Percentiles rank a stretch among this genome's conserved stretches.
Conservation (phyloP, 2,329 filamentous ascomycete genomes). For the Aspergillus sp. region DNA sequence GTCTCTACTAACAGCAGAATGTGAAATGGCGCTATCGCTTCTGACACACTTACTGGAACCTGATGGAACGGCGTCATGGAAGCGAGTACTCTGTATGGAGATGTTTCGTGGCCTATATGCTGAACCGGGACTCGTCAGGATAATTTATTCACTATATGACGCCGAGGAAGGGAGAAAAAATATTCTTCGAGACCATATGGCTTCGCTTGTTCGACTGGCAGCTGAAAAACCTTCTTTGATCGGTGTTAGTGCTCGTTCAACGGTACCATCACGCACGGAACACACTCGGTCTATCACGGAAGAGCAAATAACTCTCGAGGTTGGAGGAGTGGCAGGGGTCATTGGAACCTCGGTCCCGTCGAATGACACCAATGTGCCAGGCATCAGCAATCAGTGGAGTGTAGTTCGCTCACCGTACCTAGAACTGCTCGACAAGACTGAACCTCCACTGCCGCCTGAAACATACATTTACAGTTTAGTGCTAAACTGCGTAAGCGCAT, state of each 20-base stretch:
- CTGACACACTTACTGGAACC: conserved; percentile 86
- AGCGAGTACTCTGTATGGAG: conserved; percentile 85
- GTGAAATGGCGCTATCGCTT: conserved; percentile 77
- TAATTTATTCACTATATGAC: conserved; percentile 81
- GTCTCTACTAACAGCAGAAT: conserved; percentile 71
- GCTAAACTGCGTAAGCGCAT: conserved; percentile 80
- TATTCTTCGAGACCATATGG: conserved; percentile 78
- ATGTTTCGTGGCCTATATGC: conserved; percentile 83
- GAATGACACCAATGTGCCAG: conserved; percentile 65
- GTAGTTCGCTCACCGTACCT: conserved; percentile 82
- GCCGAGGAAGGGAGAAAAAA: conserved; percentile 68
- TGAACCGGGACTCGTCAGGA: conserved; percentile 73
- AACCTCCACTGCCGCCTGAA: conserved; percentile 78
- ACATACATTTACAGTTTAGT: conserved; percentile 92
- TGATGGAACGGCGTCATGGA: conserved; percentile 77
- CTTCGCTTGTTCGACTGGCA: conserved; percentile 86
- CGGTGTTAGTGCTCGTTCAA: conserved; percentile 84
- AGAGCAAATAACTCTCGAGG: conserved; percentile 86
- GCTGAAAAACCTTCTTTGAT: conserved; percentile 89
- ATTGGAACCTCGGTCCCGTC: conserved; percentile 71
- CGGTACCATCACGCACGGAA: conserved; percentile 67
- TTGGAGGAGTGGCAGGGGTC: conserved; percentile 81
- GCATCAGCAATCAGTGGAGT: conserved; percentile 92
- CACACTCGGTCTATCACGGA: conserved; percentile 59
- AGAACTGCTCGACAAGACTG: conserved; percentile 90